Conservation (phyloP, 2,329 filamentous ascomycete species). For the Hypoxylon rubiginosum region DNA sequence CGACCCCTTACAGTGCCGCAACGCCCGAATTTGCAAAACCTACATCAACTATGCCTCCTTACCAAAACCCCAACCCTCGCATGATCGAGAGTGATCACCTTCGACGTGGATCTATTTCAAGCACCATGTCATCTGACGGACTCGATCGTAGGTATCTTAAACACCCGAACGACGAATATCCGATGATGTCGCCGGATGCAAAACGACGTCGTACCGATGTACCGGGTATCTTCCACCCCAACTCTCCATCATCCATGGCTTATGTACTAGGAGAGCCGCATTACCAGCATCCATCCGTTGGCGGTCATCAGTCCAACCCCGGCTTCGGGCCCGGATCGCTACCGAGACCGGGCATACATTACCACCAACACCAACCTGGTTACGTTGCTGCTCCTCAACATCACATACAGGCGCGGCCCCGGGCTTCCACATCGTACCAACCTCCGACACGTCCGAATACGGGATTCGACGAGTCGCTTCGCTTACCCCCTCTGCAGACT, state of each 20-base stretch:
- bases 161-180: constrained; percentile 56
- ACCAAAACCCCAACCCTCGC: constrained; percentile 46
- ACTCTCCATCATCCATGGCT: constrained; percentile 60
- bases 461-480: constrained; percentile 67
- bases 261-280: constrained; percentile 51
- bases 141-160: constrained; percentile 72
- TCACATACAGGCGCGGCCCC: constrained; percentile 68
- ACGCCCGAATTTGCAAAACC: constrained; percentile 48
- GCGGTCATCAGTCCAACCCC: constrained; percentile 46
- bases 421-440: constrained; percentile 57
- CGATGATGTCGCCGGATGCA: constrained; percentile 54
- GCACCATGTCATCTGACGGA: constrained; percentile 61
- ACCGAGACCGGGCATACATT: constrained; percentile 44
- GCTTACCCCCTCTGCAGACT: constrained; percentile 67
- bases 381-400: constrained; percentile 28
- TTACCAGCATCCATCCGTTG: constrained; percentile 48
- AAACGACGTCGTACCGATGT: constrained; percentile 54
- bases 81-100: constrained; percentile 50
- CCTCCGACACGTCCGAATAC: constrained; percentile 56
- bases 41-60: constrained; percentile 41
- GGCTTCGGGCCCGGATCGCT: constrained; percentile 49
- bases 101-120: constrained; percentile 49
- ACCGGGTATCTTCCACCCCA: constrained; percentile 48
- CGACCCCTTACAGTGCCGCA: constrained; percentile 59
- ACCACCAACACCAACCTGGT: constrained; percentile 38